Base-by-base conservation (phyloP, 2,329 filamentous ascomycete species). In the Penicillium digitatum region DNA sequence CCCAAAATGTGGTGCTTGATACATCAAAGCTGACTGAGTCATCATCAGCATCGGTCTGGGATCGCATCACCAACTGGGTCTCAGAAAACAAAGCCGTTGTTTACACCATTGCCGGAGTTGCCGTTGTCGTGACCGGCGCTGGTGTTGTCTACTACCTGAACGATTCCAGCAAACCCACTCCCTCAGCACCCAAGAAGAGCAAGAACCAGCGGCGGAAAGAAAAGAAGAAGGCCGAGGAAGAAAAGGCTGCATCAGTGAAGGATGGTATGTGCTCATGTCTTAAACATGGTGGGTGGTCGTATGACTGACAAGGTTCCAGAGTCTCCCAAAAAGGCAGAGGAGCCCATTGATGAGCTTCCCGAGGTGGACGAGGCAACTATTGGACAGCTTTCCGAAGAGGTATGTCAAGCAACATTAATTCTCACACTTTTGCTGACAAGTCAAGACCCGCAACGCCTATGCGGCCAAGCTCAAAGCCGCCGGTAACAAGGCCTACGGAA, bases 91-190 rank as follows among this genome's bases (percentile, higher is more conserved):
- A 96, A 80, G 88, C 90, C 45, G 83, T 93, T 52, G 92, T 95
- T 60, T 99, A 96, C 77, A 96, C 94, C 64, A 90, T 97, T 76
- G 94, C 93, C 53, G 94, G 94, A 69, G 89, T 96, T 57, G 93
- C 93, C 51, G 83, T 96, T 45, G 90, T 96, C 40, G 89, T 95
- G 54, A 94, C 90, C 14, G 90, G 89, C 58, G 93, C 92, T 32
- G 93, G 94, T 65, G 89, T 90, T 40, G 87, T 95, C 70, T 99
- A 97, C 80, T 97, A 96, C 75, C 80, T 96, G 64, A 78, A 79
- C 52, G 76, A 88, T 67, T 76, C 79, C 35, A 76, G 71, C 60
- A 75, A 76, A 61, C 46, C 73, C 55, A 58, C 71, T 26, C 62
- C 72, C 14, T 59, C 75, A 18, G 60, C 67, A 53, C 75, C 82